Conservation (phyloP, 2,329 filamentous ascomycete species). For the Pestalotiopsis sp. region DNA sequence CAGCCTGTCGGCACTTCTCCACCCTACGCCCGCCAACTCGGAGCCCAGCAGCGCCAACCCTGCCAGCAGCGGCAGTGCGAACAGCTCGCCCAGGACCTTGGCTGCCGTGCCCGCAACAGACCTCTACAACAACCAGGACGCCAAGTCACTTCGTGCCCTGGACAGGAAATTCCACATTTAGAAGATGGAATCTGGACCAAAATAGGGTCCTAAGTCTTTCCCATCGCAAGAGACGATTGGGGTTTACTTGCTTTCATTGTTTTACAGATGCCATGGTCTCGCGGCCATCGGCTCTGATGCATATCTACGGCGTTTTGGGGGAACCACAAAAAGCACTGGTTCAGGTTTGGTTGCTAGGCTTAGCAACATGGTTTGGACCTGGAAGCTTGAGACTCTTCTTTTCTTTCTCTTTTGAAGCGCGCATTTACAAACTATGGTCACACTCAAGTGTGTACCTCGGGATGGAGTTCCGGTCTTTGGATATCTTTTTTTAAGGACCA, state of each 20-base stretch:
- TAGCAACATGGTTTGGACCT: not conserved
- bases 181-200: not conserved
- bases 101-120: slow-evolving; percentile 27
- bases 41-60: slow-evolving; percentile 47
- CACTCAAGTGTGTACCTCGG: not conserved
- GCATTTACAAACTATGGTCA: slow-evolving; percentile 13
- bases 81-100: slow-evolving; percentile 48
- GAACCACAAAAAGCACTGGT: not conserved
- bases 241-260: not conserved
- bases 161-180: slow-evolving; percentile 56
- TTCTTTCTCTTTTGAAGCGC: slow-evolving; percentile 7
- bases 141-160: slow-evolving; percentile 64
- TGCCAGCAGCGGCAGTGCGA: slow-evolving; percentile 39
- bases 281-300: not conserved
- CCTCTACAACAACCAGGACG: slow-evolving; percentile 53
- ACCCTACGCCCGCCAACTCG: slow-evolving; percentile 47
- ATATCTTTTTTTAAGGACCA: not conserved
- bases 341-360: not conserved
- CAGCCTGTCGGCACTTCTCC: slow-evolving; percentile 47
- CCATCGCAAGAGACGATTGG: not conserved
- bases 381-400: not conserved
- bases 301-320: slow-evolving; percentile 12
- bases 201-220: no score
- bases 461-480: slow-evolving; percentile 6
- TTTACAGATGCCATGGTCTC: not conserved